Evolutionary conservation across 106 monocot genomes (phyloP).

Genomic region (Allium sativum): DNA sequence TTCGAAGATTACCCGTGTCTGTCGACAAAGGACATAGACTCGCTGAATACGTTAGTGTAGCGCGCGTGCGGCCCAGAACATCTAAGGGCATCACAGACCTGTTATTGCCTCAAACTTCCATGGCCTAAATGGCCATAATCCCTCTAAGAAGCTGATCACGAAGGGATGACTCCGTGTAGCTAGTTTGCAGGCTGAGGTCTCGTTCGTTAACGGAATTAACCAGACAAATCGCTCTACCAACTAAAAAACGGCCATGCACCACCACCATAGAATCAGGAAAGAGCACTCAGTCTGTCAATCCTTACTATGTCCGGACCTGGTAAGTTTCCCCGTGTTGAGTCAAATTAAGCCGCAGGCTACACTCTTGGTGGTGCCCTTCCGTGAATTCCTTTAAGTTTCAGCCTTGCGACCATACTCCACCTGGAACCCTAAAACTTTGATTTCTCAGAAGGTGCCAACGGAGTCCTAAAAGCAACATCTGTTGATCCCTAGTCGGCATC

Average conservation of each 20-base stretch:
- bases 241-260: constrained; percentile 77
- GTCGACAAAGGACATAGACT: constrained; percentile 53
- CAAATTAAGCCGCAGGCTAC: constrained; percentile 10
- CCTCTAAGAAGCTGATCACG: constrained; percentile 83
- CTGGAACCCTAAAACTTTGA: constrained; percentile 23
- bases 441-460: constrained; percentile 28
- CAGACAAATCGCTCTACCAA: constrained; percentile 24
- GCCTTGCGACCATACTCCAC: constrained; percentile 16
- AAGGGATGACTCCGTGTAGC: constrained; percentile 22
- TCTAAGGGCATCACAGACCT: constrained; percentile 99
- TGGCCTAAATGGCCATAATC: constrained; percentile 79
- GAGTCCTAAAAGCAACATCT: constrained; percentile 49
- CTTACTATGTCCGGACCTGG: constrained; percentile 11
- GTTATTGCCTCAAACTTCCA: constrained; percentile 91
- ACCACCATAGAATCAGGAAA: constrained; percentile 76
- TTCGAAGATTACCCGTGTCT: constrained; percentile 42
- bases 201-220: constrained; percentile 21
- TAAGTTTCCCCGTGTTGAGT: constrained; percentile 10
- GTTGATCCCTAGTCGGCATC: constrained; percentile 48
- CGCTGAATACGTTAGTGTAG: constrained; percentile 88
- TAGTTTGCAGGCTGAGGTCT: constrained; percentile 15
- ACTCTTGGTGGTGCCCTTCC: constrained; percentile 16
- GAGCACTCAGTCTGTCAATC: constrained; percentile 19
- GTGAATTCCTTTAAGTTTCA: constrained; percentile 16
- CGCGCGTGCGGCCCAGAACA: constrained; percentile 92